Conservation (phyloP, 2,329 filamentous ascomycete species). For the Sclerotinia trifoliorum region DNA sequence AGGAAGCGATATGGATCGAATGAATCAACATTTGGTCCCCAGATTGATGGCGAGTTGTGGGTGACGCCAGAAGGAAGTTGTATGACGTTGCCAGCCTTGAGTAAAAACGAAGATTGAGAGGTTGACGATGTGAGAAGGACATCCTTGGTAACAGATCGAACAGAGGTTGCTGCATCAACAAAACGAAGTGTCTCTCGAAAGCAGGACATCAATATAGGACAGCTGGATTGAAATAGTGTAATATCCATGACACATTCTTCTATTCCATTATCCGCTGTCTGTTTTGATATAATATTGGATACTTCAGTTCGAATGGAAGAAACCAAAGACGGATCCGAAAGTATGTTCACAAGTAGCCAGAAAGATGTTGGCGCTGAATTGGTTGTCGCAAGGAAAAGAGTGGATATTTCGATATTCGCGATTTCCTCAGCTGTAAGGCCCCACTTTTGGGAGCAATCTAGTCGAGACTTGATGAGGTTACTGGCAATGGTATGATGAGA, state of each 20-base stretch:
- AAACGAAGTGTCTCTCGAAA: slow-evolving; percentile 49
- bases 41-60: slow-evolving; percentile 44
- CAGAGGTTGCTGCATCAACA: slow-evolving; percentile 42
- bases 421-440: slow-evolving; percentile 39
- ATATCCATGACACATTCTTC: slow-evolving; percentile 29
- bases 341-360: slow-evolving; percentile 43
- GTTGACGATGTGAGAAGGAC: slow-evolving; percentile 41
- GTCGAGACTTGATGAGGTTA: slow-evolving; percentile 36
- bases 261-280: slow-evolving; percentile 4
- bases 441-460: slow-evolving; percentile 36
- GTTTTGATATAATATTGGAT: slow-evolving; percentile 23
- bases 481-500: slow-evolving; percentile 38
- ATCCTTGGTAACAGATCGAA: slow-evolving; percentile 46
- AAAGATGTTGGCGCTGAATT: slow-evolving; percentile 45
- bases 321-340: slow-evolving; percentile 38
- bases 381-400: slow-evolving; percentile 39
- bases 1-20: slow-evolving; percentile 48
- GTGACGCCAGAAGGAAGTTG: slow-evolving; percentile 48
- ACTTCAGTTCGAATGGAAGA: slow-evolving; percentile 40
- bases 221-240: slow-evolving; percentile 41
- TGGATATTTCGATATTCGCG: slow-evolving; percentile 40
- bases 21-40: slow-evolving; percentile 44
- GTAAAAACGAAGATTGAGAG: slow-evolving; percentile 41
- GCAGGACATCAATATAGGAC: slow-evolving; percentile 46
- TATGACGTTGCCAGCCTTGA: slow-evolving; percentile 45